Base-by-base conservation (phyloP, 179 eudicot species). In the Beta corolliflora region DNA sequence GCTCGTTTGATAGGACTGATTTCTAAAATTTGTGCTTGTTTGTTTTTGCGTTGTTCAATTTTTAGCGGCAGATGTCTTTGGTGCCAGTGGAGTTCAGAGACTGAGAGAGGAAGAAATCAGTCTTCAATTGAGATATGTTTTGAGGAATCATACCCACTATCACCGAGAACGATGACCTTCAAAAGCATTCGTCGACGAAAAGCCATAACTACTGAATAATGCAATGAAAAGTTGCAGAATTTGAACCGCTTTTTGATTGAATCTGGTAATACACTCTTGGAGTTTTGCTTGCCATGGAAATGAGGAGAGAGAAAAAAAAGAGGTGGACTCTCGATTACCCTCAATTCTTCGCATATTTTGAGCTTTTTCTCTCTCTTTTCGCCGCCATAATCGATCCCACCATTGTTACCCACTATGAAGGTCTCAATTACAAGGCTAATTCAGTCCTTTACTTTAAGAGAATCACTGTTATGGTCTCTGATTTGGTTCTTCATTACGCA, bases 311-410 rank as follows among this genome's bases (percentile, higher is more conserved):
- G 19, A 25, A 23, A 52, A n/a, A 5, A 4, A 12, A 19, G 11
- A 45, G 3, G 18, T 95, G 98, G 98, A 95, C 98, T 67, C 97
- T 95, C 77, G 98, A 95, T 73, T 95, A 95, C 88, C 98, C 98
- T 1, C 97, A 97, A 18, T 91, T 95, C 81, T 95, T 95, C 80
- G 98, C 97, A 29, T 84, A 87, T 77, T 93, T 91, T 75, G 98
- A 95, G 78, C 89, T 79, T 76, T 73, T 92, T 48, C 89, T 95
- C 75, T 89, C 98, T 1, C 16, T 79, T 44, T 85, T 93, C 65
- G 95, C 97, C 59, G 73, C 79, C 21, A 75, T 79, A 4, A 36
- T 90, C 36, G 92, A 93, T 80, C 97, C 95, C 88, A 90, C 87
- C 64, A 87, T 89, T 65, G 88, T 88, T 70, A 60, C 91, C 71